phyloP scores from a whole-genome alignment of 2,329 filamentous ascomycete species.

The Cladophialophora bantiana region DNA sequence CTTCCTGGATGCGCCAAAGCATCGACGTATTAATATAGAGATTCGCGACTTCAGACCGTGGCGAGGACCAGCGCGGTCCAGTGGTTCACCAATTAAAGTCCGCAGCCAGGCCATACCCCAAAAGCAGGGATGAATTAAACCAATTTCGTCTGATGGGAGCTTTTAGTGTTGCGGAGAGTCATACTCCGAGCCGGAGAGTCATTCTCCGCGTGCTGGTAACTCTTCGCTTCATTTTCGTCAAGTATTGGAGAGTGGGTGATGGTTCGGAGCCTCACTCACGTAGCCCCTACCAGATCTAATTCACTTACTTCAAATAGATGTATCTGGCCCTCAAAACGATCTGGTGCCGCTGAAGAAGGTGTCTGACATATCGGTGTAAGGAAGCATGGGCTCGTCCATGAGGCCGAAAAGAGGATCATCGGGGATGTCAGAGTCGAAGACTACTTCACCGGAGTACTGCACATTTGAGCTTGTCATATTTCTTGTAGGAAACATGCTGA shows the following conservation, averaged over 20 bases:
- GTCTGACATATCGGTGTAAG: slow-evolving; percentile 10
- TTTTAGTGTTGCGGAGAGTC: not conserved
- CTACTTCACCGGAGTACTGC: not conserved
- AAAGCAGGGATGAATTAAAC: not conserved
- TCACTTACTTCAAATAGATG: not conserved
- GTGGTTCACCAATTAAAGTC: not conserved
- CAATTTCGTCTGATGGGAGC: not conserved
- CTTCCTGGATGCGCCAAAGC: not conserved
- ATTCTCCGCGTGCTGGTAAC: not conserved
- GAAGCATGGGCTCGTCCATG: slow-evolving; percentile 12
- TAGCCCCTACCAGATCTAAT: not conserved
- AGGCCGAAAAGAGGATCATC: slow-evolving; percentile 14
- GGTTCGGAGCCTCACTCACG: not conserved
- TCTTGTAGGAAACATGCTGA: slow-evolving; percentile 12
- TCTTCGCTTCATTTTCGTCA: not conserved
- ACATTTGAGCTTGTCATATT: not conserved
- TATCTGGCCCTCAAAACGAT: not conserved
- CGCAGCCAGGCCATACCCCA: not conserved
- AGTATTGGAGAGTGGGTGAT: not conserved
- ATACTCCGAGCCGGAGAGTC: not conserved
- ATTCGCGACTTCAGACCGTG: not conserved
- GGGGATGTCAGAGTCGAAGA: slow-evolving; percentile 8
- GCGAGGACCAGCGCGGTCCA: not conserved
- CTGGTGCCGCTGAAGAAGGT: slow-evolving; percentile 6
- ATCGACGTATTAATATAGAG: not conserved